Evolutionary conservation across 768 basidiomycete species (phyloP), one percentile per base, ranked within the genome.

Genomic region (Cytidiella melzeri): DNA sequence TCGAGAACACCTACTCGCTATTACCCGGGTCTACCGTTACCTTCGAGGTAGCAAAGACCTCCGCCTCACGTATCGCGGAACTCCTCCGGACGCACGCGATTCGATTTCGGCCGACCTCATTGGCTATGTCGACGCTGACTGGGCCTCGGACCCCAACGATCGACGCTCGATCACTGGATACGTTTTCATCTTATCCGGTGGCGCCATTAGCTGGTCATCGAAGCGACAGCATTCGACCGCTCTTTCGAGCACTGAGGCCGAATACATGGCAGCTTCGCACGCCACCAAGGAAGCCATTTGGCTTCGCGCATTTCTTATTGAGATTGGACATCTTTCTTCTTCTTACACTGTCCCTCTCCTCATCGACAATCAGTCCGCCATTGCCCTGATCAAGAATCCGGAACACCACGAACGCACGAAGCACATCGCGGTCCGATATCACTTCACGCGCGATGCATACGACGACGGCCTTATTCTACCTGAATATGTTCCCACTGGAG

Each of bases 151-250:
- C 34, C 38, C 38, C 2, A 49, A 43, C 13, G 45, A 51, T 27
- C 61, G 63, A 18, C 60, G 59, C 25, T 72, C 69, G 0, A 71
- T 65, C 26, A 57, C 62, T 24, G 71, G 73, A 2, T 72, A 64
- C 54, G 37, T 69, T 11, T 58, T 73, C 55, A 62, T 56, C 30
- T 57, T 73, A 34, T 67, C 57, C 9, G 57, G 55, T 2, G 70
- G 68, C 7, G 61, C 67, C 1, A 58, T 76, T 15, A 57, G 50
- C 19, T 76, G 73, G 73, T 44, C 36, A 6, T 68, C 65, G 23
- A 61, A 62, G 34, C 57, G 65, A n/a, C 76, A 78, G 58, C 13
- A 57, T 0, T 54, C 67, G 36, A 68, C 74, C n/a, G 61, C 72
- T 0, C 54, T 66, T 3, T 73, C 70, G 6, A 71, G 65, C 1